Evolutionary conservation across 2,329 filamentous ascomycete genomes (phyloP), one percentile per base, ranked within the genome.

Genomic region (Thelonectria discophora): DNA sequence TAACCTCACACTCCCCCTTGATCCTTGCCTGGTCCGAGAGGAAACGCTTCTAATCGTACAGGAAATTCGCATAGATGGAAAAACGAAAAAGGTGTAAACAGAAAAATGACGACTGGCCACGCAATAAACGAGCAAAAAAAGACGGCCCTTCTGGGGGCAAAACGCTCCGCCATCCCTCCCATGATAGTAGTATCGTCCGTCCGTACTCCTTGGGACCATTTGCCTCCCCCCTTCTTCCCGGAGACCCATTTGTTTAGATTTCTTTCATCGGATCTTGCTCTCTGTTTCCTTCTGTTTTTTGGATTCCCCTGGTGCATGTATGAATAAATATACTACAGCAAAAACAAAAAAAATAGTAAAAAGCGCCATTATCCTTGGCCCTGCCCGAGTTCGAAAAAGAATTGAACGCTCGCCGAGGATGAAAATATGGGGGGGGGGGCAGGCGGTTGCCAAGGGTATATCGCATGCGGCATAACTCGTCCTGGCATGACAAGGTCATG

Each of bases 291-390:
- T 27, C 37, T 13, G 20, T 15, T n/a, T 58, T 32, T 64, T 57
- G 46, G 40, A 24, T 49, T 64, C 57, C 34, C 40, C 48, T 27
- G 20, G 39, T 52, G 24, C 17, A 39, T 58, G 57, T 47, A 43
- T 43, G 51, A 20, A 57, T 48, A 39, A 53, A 65, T 65, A 63
- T 68, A 64, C 64, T 70, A 66, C 56, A 70, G 32, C 24, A 24
- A 24, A 24, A 24, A 24, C 7, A n/a, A n/a, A n/a, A n/a, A n/a
- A n/a, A 24, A 24, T 24, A 24, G 7, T 34, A 34, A 34, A 51
- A 71, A 73, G n/a, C 66, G 69, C 70, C 72, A 34, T 71, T 48
- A 63, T 61, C 60, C 58, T 39, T 5, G 64, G 62, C 68, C 59
- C 65, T 39, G 62, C 69, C 58, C 43, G 61, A 65, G 67, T 59